Percentiles rank a stretch among this genome's conserved stretches.
These are phyloP conservation scores for Mucor saturninus DNA, from an alignment of 371 early-diverging fungal species.

Conservation along the genomic window DNA sequence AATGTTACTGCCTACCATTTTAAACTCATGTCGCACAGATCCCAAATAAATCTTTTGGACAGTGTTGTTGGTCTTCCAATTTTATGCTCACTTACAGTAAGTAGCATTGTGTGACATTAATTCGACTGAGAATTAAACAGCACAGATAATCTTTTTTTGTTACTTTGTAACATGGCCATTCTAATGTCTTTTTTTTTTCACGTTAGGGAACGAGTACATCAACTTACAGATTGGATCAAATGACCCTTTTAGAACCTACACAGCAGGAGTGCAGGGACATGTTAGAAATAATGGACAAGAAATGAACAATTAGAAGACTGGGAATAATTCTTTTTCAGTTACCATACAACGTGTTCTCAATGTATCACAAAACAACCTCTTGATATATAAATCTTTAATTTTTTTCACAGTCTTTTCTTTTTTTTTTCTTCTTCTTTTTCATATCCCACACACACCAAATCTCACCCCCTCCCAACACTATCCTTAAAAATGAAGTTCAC, in stretches of 20 bases:
- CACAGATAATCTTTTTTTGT: background rate
- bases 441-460: background rate
- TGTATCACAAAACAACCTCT: constrained; percentile 32
- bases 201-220: constrained; percentile 24
- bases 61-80: constrained; percentile 42
- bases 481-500: constrained; percentile 34
- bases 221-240: constrained; percentile 27
- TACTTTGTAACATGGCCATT: background rate
- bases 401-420: constrained; percentile 7
- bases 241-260: constrained; percentile 22
- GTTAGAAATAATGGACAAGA: constrained; percentile 22
- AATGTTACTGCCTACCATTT: constrained; percentile 39
- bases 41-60: constrained; percentile 38
- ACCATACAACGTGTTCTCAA: constrained; percentile 33
- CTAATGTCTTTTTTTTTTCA: background rate
- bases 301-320: constrained; percentile 17
- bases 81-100: constrained; percentile 44
- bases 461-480: constrained; percentile 8
- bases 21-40: constrained; percentile 35
- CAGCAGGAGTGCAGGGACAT: constrained; percentile 29
- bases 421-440: constrained; percentile 13
- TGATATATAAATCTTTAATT: constrained; percentile 5
- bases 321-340: constrained; percentile 18
- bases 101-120: constrained; percentile 9
- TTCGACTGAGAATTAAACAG: background rate